These are phyloP conservation scores for Suillus clintonianus DNA, from an alignment of 768 basidiomycete genomes.

Conservation along the genomic window DNA sequence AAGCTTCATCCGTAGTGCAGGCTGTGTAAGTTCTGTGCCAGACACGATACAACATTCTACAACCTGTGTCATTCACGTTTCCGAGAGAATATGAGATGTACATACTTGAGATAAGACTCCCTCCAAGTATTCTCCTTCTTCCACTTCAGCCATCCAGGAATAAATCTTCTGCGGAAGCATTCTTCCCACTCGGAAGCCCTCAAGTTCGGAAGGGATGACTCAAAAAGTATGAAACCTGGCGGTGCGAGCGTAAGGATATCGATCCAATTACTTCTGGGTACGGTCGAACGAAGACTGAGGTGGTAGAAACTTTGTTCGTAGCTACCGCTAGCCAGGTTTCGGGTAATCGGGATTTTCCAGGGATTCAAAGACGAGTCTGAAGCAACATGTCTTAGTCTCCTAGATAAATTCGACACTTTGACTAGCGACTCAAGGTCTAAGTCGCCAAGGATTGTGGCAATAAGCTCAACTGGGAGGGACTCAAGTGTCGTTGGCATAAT, in stretches of 20 bases:
- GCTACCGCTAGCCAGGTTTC: conserved; percentile 45
- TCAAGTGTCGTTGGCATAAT: conserved; percentile 31
- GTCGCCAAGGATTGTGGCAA: conserved; percentile 70
- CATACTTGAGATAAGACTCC: conserved; percentile 65
- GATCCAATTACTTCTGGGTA: conserved; percentile 81
- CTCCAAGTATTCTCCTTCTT: conserved; percentile 67
- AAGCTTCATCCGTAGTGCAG: conserved; percentile 81
- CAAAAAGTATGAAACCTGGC: conserved; percentile 64
- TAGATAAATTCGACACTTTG: conserved; percentile 59
- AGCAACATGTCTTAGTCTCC: conserved; percentile 54
- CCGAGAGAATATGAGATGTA: conserved; percentile 14
- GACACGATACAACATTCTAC: conserved; percentile 60
- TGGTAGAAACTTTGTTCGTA: conserved; percentile 57
- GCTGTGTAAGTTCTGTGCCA: conserved; percentile 68
- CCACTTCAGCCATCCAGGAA: conserved; percentile 77
- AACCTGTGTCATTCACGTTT: conserved; percentile 12
- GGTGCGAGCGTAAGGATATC: conserved; percentile 68
- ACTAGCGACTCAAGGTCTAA: conserved; percentile 66
- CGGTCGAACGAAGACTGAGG: conserved; percentile 60
- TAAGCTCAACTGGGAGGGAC: conserved; percentile 73
- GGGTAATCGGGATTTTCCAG: conserved; percentile 73
- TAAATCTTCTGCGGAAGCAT: conserved; percentile 67
- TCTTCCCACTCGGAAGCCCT: conserved; percentile 72
- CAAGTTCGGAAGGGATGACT: conserved; percentile 70
- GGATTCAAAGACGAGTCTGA: conserved; percentile 71